Base-by-base conservation (phyloP, 208 protist genomes). In the Polymyxa betae region DNA sequence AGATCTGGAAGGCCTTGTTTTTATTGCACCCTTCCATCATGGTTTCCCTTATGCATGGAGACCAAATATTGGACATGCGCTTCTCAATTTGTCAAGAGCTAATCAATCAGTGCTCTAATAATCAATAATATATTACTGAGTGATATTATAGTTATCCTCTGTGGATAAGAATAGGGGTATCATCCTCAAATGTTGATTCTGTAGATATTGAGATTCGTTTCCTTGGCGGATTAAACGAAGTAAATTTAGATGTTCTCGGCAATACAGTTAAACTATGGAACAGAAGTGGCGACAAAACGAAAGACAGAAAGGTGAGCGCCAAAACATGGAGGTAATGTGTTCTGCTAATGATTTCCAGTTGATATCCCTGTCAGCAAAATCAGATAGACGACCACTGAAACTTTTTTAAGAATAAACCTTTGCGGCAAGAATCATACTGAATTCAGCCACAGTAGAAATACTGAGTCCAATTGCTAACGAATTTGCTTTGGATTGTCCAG, bases 401-500 rank as follows among this genome's bases (percentile, higher is more conserved):
- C 12, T 5, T 24, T 29, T 29, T 60, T 24, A 60, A 60, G 5
- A 5, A 60, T 60, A 5, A 40, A 43, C 72, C 40, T 43, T 35
- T 5, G 72, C 72, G n/a, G 72, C 72, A 5, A 82, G 35, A 43
- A 82, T 82, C 72, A 82, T 82, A n/a, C 72, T 82, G 72, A 82
- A 82, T 82, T 82, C 72, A 12, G 72, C 72, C 10, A 82, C 72
- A n/a, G 72, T 82, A 5, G 72, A 82, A 35, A 82, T 43, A 43
- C 72, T 82, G 5, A 82, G 35, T 43, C 72, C 72, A n/a, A 82
- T 82, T 45, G 72, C 35, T 12, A 82, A 38, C n/a, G 72, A 5
- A 35, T 12, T 40, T 5, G 16, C 16, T 43, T 35, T 82, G 16
- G 72, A 45, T 35, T 82, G 72, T 5, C 72, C 72, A 43, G n/a